Evolutionary conservation across 2,329 filamentous ascomycete species (phyloP).

Genomic region (Fusarium pseudograminearum): DNA sequence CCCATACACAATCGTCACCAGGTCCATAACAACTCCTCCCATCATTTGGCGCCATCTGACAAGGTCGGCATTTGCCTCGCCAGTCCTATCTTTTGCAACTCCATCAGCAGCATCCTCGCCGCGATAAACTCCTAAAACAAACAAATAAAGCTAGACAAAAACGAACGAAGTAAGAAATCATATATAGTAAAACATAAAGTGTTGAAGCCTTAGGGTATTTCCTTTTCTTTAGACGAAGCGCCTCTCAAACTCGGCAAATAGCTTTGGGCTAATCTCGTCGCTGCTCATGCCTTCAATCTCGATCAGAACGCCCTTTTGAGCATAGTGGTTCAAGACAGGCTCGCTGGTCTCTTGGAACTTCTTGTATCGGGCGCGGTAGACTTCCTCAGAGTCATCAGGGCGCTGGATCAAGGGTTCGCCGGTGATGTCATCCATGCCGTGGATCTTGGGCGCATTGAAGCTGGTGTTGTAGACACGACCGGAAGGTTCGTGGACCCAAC

Average conservation of each 20-base stretch:
- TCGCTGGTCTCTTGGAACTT: constrained; percentile 90
- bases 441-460: constrained; percentile 86
- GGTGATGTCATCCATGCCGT: constrained; percentile 88
- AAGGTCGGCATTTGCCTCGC: constrained; percentile 11
- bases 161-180: constrained; percentile 21
- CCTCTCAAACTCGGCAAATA: constrained; percentile 84
- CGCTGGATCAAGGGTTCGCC: constrained; percentile 87
- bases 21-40: constrained; percentile 26
- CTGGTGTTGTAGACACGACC: constrained; percentile 95
- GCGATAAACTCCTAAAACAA: constrained; percentile 41
- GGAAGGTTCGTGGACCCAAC: constrained; percentile 93
- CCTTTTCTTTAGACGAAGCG: constrained; percentile 66
- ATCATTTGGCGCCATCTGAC: constrained; percentile 27
- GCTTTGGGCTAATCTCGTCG: constrained; percentile 93
- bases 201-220: constrained; percentile 26
- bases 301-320: constrained; percentile 83
- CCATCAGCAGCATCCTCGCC: constrained; percentile 42
- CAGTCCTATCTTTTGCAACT: constrained; percentile 33
- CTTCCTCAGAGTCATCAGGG: constrained; percentile 86
- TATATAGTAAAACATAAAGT: constrained; percentile 23
- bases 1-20: constrained; percentile 23
- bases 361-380: constrained; percentile 82
- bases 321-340: constrained; percentile 90
- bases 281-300: constrained; percentile 89
- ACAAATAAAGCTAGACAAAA: constrained; percentile 21